phyloP scores from a whole-genome alignment of 2,329 filamentous ascomycete genomes.

The Juglanconis oblonga region DNA sequence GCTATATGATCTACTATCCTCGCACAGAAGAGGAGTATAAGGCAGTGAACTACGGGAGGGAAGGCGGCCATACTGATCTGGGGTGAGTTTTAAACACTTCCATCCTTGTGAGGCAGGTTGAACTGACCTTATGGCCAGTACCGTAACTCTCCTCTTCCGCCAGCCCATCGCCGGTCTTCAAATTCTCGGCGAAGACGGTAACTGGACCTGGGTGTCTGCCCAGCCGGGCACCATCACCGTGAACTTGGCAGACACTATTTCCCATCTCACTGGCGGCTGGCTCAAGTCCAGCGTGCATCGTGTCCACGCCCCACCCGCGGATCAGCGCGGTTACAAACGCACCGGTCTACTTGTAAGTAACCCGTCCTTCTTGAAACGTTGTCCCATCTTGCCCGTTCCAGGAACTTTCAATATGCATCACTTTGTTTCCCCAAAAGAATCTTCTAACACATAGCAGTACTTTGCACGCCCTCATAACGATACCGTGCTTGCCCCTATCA shows the following conservation, averaged over 20 bases:
- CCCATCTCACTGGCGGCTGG: slow-evolving; percentile 45
- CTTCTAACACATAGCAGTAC: slow-evolving; percentile 27
- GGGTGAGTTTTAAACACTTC: background rate
- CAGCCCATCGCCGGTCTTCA: slow-evolving; percentile 12
- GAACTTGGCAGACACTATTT: slow-evolving; percentile 48
- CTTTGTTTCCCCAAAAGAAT: background rate
- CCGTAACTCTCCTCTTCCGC: slow-evolving; percentile 14
- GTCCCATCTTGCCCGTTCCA: background rate
- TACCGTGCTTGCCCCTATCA: slow-evolving; percentile 32
- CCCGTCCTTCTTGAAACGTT: background rate
- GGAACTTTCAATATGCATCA: background rate
- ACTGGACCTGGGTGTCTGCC: slow-evolving; percentile 44
- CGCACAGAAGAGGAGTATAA: slow-evolving; percentile 43
- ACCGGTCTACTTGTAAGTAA: background rate
- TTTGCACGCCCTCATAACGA: slow-evolving; percentile 37
- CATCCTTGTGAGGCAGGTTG: background rate
- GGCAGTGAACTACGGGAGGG: slow-evolving; percentile 27
- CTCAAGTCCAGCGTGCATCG: slow-evolving; percentile 43
- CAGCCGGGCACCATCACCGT: slow-evolving; percentile 49
- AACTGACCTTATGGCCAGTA: background rate
- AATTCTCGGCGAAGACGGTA: slow-evolving; percentile 10
- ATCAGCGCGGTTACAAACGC: slow-evolving; percentile 33
- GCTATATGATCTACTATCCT: slow-evolving; percentile 57
- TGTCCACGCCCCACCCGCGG: slow-evolving; percentile 39
- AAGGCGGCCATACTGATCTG: background rate